phyloP scores from a whole-genome alignment of 306 rosid species.

The Vicia sativa region DNA sequence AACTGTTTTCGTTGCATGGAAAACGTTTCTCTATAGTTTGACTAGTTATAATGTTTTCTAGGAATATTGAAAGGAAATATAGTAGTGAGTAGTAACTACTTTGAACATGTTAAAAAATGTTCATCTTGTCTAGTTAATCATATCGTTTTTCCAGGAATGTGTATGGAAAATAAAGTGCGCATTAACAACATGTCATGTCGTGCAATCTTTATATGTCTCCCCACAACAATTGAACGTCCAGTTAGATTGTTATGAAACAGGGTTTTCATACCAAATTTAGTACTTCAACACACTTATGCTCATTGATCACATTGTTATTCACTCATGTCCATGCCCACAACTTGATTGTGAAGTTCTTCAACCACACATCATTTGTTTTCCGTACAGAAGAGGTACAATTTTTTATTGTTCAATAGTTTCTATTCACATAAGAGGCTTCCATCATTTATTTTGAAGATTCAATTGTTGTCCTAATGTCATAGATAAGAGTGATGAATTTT shows the following conservation, averaged over 20 bases:
- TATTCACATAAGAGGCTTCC: too few relatives aligned
- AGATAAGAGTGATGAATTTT: too few relatives aligned
- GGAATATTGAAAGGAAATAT: conserved; percentile 43
- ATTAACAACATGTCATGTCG: conserved; percentile 37
- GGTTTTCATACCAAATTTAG: conserved; percentile 1
- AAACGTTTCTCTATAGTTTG: conserved; percentile 2
- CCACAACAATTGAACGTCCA: conserved; percentile 23
- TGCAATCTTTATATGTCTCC: conserved; percentile 35
- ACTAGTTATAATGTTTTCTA: conserved; percentile 24
- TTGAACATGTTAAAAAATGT: conserved; percentile 12
- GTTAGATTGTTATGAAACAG: conserved; percentile 2
- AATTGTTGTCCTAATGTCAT: too few relatives aligned
- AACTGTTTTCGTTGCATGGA: conserved; percentile 4
- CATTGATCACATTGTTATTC: neutral
- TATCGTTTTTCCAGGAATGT: conserved; percentile 36
- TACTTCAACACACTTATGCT: neutral
- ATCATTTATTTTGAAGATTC: too few relatives aligned
- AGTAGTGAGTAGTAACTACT: conserved; percentile 6
- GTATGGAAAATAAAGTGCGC: conserved; percentile 26
- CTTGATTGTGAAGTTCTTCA: too few relatives aligned
- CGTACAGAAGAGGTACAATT: too few relatives aligned
- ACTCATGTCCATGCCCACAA: too few relatives aligned
- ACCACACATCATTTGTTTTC: too few relatives aligned
- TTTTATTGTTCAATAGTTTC: too few relatives aligned
- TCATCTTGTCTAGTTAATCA: conserved; percentile 8